A percentile compares a stretch with the other conserved stretches of the same genome.
Evolutionary conservation across 2,329 filamentous ascomycete species (phyloP).

Genomic region (Paraphaeosphaeria minitans): DNA sequence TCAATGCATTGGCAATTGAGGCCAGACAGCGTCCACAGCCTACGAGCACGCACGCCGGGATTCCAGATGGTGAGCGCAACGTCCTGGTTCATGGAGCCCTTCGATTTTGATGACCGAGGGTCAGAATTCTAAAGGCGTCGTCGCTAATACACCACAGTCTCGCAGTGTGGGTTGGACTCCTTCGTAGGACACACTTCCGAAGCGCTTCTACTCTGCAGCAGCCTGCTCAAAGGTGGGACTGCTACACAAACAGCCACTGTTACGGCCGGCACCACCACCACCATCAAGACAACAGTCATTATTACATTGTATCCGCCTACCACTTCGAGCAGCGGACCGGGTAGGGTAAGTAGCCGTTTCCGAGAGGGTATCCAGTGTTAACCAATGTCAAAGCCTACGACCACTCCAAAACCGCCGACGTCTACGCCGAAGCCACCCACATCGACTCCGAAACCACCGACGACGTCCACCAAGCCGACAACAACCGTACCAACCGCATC

Average conservation of each 20-base stretch:
- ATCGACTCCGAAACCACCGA: no score
- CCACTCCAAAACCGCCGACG: constrained; percentile 8
- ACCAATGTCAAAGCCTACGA: not conserved
- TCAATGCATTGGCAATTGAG: constrained; percentile 26
- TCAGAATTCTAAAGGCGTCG: not conserved
- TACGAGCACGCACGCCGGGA: not conserved
- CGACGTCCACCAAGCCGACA: constrained; percentile 4
- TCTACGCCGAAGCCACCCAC: constrained; percentile 17
- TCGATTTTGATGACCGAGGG: not conserved
- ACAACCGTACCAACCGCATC: constrained; percentile 17
- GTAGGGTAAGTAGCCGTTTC: constrained; percentile 4
- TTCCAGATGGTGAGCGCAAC: constrained; percentile 27
- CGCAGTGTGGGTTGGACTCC: constrained; percentile 33
- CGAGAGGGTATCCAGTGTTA: not conserved
- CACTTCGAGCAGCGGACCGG: constrained; percentile 21
- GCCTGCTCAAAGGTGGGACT: constrained; percentile 33
- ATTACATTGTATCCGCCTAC: constrained; percentile 31
- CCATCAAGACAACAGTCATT: constrained; percentile 26
- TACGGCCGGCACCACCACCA: constrained; percentile 27
- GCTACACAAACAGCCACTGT: constrained; percentile 30
- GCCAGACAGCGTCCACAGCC: constrained; percentile 25
- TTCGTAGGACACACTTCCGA: constrained; percentile 39
- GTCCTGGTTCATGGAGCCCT: not conserved
- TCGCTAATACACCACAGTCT: constrained; percentile 8
- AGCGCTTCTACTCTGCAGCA: constrained; percentile 38